These are phyloP conservation scores for Sordariomycetes sp. DNA, from an alignment of 2,329 filamentous ascomycete genomes.

Conservation along the genomic window DNA sequence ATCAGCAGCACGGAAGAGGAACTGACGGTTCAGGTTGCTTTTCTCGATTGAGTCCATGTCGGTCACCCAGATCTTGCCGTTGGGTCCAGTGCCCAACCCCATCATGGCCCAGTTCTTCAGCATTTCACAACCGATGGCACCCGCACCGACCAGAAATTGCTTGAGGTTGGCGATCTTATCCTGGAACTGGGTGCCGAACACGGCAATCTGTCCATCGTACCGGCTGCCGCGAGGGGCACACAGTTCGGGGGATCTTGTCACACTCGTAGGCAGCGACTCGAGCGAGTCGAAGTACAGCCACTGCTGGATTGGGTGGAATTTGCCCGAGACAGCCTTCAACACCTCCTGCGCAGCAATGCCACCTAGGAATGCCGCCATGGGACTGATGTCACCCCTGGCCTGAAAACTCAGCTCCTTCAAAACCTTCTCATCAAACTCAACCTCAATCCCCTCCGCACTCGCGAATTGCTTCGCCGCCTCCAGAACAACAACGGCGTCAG, in stretches of 20 bases:
- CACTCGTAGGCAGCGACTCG: constrained; percentile 79
- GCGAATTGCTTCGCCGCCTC: constrained; percentile 68
- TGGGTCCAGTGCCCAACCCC: constrained; percentile 77
- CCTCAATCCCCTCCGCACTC: constrained; percentile 53
- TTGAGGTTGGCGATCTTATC: constrained; percentile 85
- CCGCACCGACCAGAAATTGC: constrained; percentile 91
- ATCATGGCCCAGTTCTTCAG: constrained; percentile 99
- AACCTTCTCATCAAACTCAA: constrained; percentile 83
- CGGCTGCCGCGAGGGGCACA: constrained; percentile 79
- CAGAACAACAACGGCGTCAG: constrained; percentile 71
- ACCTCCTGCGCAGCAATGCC: constrained; percentile 91
- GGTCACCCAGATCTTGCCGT: constrained; percentile 84
- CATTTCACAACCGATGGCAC: constrained; percentile 98
- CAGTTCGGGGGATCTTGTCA: constrained; percentile 69
- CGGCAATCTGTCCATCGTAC: constrained; percentile 95
- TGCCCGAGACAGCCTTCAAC: constrained; percentile 92
- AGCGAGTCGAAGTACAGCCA: constrained; percentile 97
- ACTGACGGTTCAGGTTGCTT: constrained; percentile 96
- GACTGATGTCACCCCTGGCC: constrained; percentile 79
- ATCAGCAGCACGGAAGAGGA: constrained; percentile 87
- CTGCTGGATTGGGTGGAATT: constrained; percentile 92
- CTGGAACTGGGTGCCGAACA: constrained; percentile 89
- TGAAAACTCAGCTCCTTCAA: constrained; percentile 92
- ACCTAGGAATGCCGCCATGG: constrained; percentile 92
- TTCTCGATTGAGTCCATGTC: constrained; percentile 99